Base-by-base conservation (phyloP, 2,329 filamentous ascomycete species). In the Claviceps capensis region DNA sequence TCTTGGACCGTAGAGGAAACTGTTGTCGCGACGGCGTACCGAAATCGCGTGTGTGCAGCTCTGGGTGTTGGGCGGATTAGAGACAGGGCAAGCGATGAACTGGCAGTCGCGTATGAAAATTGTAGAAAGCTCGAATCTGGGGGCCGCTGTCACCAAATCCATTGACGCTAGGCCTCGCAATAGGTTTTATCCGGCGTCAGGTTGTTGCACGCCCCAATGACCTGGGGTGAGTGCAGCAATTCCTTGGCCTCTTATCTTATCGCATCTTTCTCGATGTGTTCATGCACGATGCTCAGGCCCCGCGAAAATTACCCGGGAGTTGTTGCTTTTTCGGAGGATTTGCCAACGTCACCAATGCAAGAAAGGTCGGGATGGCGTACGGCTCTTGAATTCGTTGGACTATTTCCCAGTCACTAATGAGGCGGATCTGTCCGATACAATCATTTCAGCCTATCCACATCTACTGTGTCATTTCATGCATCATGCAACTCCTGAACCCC, bases 61-160 rank as follows among this genome's bases (percentile, higher is more conserved):
- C 55, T 53, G 47, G 47, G 36, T 48, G 47, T 54, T 48, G 43
- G 34, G 19, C 22, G 34, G 38, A 48, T 38, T 22, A 14, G 46
- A 30, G 22, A 34, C 30, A 4, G 30, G 30, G 49, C 37, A 19
- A 38, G 19, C 26, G 38, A 47, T 19, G n/a, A 30, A 38, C 46
- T 40, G 22, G 42, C 43, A 53, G 38, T 63, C 61, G 62, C 65
- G 65, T 65, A 22, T 64, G 67, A 70, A 71, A 70, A 66, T 67
- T 66, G 63, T 58, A 59, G 62, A 61, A 63, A 59, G 59, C 54
- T 59, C 58, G 62, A 65, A 63, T 62, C 68, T 65, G 69, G 70
- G 69, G 64, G 57, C 54, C 63, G 57, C 57, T 47, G 66, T 61
- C 64, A 58, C 68, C 68, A 70, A 72, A 65, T 63, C 67, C 64